Evolutionary conservation across 106 monocot species (phyloP).

Genomic region (Dendrobium catenatum): DNA sequence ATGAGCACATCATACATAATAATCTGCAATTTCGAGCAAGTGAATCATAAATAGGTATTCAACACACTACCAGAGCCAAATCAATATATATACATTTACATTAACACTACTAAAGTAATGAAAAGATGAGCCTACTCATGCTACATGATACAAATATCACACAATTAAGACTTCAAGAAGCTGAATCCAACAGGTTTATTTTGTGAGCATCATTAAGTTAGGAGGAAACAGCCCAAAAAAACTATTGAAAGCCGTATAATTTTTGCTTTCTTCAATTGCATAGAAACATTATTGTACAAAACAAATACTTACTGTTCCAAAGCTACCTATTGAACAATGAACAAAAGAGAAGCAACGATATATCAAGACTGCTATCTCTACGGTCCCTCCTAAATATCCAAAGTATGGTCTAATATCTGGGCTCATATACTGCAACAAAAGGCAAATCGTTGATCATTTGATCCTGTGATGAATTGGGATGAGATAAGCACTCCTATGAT

Average conservation of each 20-base stretch:
- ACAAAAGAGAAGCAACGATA: neutral
- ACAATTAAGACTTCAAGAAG: neutral
- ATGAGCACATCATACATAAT: neutral
- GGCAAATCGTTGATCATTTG: neutral
- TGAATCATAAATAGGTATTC: neutral
- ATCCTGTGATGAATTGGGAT: neutral
- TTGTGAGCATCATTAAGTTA: neutral
- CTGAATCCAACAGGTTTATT: neutral
- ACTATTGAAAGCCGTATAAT: neutral
- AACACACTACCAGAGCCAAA: neutral
- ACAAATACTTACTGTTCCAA: neutral
- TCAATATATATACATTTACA: neutral
- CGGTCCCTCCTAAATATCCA: neutral
- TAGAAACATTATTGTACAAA: conserved; percentile 8
- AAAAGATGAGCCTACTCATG: neutral
- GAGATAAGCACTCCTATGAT: neutral
- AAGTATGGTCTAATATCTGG: neutral
- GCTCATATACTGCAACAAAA: neutral
- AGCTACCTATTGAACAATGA: neutral
- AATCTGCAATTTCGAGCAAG: neutral
- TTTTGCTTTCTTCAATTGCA: conserved; percentile 2
- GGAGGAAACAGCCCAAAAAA: neutral
- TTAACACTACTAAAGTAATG: neutral
- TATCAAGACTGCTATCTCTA: neutral
- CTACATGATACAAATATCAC: conserved; percentile 1